phyloP scores from a whole-genome alignment of 1,284 basidiomycete genomes.

The Moesziomyces parantarcticus region DNA sequence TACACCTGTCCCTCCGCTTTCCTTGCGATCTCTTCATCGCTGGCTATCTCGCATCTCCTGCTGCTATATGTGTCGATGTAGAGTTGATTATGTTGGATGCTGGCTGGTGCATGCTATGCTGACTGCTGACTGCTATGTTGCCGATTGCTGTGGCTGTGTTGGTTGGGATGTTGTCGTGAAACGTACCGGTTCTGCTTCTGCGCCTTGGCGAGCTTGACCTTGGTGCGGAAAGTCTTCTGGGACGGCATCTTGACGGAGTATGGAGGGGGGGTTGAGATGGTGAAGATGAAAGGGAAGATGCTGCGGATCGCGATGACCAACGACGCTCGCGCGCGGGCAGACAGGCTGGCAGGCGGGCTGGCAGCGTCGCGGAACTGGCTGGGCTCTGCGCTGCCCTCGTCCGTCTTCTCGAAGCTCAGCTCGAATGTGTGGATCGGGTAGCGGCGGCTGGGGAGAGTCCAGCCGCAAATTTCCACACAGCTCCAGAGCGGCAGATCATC shows the following conservation, averaged over 20 bases:
- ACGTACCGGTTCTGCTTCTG: conserved; percentile 88
- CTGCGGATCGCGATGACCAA: neutral
- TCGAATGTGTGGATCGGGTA: neutral
- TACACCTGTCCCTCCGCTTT: too few relatives aligned
- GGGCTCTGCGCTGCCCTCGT: too few relatives aligned
- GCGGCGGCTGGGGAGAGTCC: neutral
- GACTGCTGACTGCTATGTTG: neutral
- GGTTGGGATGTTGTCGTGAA: neutral
- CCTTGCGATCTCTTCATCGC: too few relatives aligned
- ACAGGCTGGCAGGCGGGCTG: too few relatives aligned
- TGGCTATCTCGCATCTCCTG: neutral
- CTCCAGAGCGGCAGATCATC: neutral
- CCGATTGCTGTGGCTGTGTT: neutral
- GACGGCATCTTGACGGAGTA: conserved; percentile 76
- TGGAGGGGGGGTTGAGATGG: conserved; percentile 21
- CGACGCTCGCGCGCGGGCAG: neutral
- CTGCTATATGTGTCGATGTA: neutral
- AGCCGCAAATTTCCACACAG: neutral
- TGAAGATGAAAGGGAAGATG: neutral
- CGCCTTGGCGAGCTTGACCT: conserved; percentile 97
- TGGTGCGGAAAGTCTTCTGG: conserved; percentile 96
- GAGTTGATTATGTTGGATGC: neutral
- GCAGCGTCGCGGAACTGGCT: neutral
- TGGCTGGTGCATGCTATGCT: conserved; percentile 6
- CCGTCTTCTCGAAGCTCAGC: too few relatives aligned